phyloP scores from a whole-genome alignment of 2,329 filamentous ascomycete species.

The Escovopsis sp. region DNA sequence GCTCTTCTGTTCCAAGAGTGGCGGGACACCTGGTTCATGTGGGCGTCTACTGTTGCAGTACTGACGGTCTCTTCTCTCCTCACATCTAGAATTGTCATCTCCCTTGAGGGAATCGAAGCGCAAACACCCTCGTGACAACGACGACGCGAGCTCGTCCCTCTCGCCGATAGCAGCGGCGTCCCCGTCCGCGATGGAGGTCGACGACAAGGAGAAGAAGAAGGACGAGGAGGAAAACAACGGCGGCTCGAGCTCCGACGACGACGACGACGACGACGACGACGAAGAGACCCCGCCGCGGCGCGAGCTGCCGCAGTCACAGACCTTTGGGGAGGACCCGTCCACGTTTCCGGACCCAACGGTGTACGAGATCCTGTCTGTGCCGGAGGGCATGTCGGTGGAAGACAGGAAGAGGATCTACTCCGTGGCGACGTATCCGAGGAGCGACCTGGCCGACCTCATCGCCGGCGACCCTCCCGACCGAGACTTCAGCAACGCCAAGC shows the following conservation, averaged over 20 bases:
- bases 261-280: too few relatives aligned
- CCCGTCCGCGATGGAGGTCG: conserved; percentile 41
- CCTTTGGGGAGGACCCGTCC: conserved; percentile 82
- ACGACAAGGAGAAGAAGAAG: conserved; percentile 33
- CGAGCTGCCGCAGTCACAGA: conserved; percentile 62
- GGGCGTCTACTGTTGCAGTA: too few relatives aligned
- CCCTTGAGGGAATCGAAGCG: conserved; percentile 37
- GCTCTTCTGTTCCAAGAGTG: too few relatives aligned
- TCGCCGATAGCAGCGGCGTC: conserved; percentile 38
- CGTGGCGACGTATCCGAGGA: conserved; percentile 67
- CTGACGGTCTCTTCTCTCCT: too few relatives aligned
- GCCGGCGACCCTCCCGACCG: conserved; percentile 82
- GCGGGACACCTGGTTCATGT: too few relatives aligned
- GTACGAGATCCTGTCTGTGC: conserved; percentile 74
- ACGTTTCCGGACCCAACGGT: conserved; percentile 85
- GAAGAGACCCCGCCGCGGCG: conserved; percentile 45
- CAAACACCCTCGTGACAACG: conserved; percentile 35
- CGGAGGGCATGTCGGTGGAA: conserved; percentile 64
- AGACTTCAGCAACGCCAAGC: conserved; percentile 90
- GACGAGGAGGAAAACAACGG: conserved; percentile 29
- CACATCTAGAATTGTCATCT: conserved; percentile 33
- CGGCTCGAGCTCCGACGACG: conserved; percentile 36
- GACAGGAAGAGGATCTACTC: conserved; percentile 79
- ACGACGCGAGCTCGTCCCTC: conserved; percentile 43
- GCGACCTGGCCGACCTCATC: conserved; percentile 69